Evolutionary conservation across 228 moss, liverwort and hornwort genomes (phyloP).

Genomic region (Sphagnum magellanicum): DNA sequence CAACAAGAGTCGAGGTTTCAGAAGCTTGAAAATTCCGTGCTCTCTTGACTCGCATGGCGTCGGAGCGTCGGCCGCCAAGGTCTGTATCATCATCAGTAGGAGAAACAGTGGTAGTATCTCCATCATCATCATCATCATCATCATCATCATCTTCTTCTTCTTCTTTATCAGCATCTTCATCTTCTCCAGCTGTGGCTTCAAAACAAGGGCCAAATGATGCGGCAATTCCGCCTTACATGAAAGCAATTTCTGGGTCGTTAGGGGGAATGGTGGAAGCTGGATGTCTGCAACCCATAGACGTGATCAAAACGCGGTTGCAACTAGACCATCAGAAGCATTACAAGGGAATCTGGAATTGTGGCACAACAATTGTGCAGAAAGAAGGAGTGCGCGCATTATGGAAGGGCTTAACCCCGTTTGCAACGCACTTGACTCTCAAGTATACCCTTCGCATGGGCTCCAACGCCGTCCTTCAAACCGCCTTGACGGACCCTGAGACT

Average conservation of each 20-base stretch:
- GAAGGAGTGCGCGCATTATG: conserved; percentile 81
- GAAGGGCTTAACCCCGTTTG: conserved; percentile 96
- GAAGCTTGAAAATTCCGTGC: too few species aligned
- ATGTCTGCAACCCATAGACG: conserved; percentile 94
- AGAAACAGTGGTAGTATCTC: too few species aligned
- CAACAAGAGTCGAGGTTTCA: too few species aligned
- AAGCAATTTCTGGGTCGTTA: conserved; percentile 78
- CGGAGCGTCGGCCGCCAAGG: too few species aligned
- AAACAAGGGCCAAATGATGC: conserved; percentile 5
- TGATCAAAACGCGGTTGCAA: conserved; percentile 94
- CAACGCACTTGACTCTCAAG: conserved; percentile 84
- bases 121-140: too few species aligned
- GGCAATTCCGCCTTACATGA: conserved; percentile 74
- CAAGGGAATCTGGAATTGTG: conserved; percentile 89
- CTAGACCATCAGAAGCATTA: conserved; percentile 75
- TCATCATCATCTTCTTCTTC: not conserved
- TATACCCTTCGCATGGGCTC: conserved; percentile 96
- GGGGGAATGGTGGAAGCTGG: conserved; percentile 85
- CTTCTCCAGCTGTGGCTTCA: not conserved
- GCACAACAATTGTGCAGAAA: conserved; percentile 44
- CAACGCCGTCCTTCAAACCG: conserved; percentile 68
- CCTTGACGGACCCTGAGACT: conserved; percentile 55
- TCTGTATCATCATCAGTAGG: too few species aligned
- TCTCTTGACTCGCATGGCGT: too few species aligned
- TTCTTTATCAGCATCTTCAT: not conserved